These are phyloP conservation scores for Acanthamoeba castellanii DNA, from an alignment of 208 protist species.

Conservation along the genomic window DNA sequence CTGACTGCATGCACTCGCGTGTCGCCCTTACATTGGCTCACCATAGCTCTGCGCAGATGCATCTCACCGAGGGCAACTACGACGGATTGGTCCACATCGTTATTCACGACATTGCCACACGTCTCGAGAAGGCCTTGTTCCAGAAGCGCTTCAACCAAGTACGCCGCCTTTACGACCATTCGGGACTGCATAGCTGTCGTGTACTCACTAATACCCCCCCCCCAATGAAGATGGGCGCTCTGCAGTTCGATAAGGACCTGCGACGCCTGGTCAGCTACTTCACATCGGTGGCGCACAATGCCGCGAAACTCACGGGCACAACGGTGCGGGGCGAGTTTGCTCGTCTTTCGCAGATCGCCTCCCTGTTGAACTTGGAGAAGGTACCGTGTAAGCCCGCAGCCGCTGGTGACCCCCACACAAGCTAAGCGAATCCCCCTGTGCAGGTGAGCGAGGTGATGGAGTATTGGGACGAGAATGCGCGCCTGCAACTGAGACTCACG, in stretches of 20 bases:
- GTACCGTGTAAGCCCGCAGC: background rate
- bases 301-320: background rate
- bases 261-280: slow-evolving; percentile 33
- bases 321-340: slow-evolving; percentile 47
- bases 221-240: background rate
- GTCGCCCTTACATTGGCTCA: background rate
- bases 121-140: slow-evolving; percentile 46
- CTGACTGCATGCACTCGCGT: background rate
- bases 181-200: background rate
- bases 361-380: slow-evolving; percentile 50
- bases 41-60: background rate
- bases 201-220: background rate
- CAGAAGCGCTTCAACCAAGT: slow-evolving; percentile 56
- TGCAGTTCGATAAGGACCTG: slow-evolving; percentile 64
- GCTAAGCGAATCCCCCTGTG: background rate
- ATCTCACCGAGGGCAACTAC: slow-evolving; percentile 59
- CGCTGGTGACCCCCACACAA: background rate
- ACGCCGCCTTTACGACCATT: background rate
- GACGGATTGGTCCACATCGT: slow-evolving; percentile 63
- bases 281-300: slow-evolving; percentile 26
- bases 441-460: slow-evolving; percentile 56
- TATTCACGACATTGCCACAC: slow-evolving; percentile 28
- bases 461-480: slow-evolving; percentile 59
- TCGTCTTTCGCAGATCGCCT: slow-evolving; percentile 36
- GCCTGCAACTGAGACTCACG: slow-evolving; percentile 6